Conservation (phyloP, 2,329 filamentous ascomycete genomes). For the Apiospora marii region DNA sequence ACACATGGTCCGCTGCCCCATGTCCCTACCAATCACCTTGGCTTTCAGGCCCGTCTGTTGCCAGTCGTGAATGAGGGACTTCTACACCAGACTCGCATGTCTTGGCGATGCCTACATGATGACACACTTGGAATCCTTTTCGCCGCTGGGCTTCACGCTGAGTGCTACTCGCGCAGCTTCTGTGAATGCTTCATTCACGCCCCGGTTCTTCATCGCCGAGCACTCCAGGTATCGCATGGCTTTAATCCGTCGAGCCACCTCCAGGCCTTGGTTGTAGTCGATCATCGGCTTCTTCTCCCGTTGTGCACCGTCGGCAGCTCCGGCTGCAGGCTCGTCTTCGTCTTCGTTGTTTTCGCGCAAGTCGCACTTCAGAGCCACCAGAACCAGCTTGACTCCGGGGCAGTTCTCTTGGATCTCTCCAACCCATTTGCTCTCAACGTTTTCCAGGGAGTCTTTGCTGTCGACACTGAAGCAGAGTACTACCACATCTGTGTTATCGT, state of each 20-base stretch:
- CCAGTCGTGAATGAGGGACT: neutral
- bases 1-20: neutral
- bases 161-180: conserved; percentile 95
- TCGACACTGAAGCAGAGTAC: conserved; percentile 99
- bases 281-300: conserved; percentile 77
- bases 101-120: conserved; percentile 57
- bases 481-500: conserved; percentile 96
- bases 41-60: conserved; percentile 3
- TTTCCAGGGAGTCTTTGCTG: conserved; percentile 94
- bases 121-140: conserved; percentile 63
- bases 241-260: conserved; percentile 89
- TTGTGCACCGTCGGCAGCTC: conserved; percentile 46
- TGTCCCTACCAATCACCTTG: neutral
- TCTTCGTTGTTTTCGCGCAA: conserved; percentile 80
- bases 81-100: neutral
- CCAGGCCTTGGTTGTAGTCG: conserved; percentile 88
- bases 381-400: conserved; percentile 90
- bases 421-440: conserved; percentile 98
- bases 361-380: conserved; percentile 97
- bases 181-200: conserved; percentile 98
- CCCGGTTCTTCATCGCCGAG: conserved; percentile 96
- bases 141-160: conserved; percentile 71
- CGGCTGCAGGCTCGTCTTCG: conserved; percentile 66
- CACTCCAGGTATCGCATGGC: conserved; percentile 96
- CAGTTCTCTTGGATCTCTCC: conserved; percentile 98